Evolutionary conservation across 768 basidiomycete species (phyloP), one percentile per base, ranked within the genome.

Genomic region (Xerocomellus amylosporus): DNA sequence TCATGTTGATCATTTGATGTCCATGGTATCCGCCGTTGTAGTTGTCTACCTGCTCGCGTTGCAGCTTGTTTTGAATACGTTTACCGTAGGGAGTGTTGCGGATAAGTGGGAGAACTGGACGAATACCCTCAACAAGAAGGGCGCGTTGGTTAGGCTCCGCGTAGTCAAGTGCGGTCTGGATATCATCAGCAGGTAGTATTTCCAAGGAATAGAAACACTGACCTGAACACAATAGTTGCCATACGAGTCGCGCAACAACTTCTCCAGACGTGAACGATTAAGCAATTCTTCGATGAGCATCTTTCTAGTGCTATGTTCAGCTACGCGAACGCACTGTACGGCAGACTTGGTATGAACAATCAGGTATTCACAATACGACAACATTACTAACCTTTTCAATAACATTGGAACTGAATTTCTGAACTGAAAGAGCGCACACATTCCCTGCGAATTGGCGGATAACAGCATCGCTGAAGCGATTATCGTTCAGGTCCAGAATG

Each of bases 21-120:
- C 78, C 79, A 54, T 82, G 79, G 67, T 84, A 85, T 51, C 79
- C 78, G 37, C 71, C 67, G 44, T 79, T 78, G 56, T 78, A 86
- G 51, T 75, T 79, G 61, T 90, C 89, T 73, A 88, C 80, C 63
- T 92, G 90, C 74, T 96, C 94, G 54, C 96, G 91, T 73, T 97
- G 95, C 50, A 98, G 77, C 75, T 98, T 98, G 78, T 94, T 95
- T 73, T 98, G 96, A 66, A 99, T 99, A 41, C 97, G 87, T 78
- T 99, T 99, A 63, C 97, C 97, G 64, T 99, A 99, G 8, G 97
- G 97, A 10, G 97, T 99, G 75, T 99, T 99, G 66, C 97, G 90
- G 68, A 99, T 99, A 64, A 98, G 81, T 3, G 97, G 97, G 24
- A 99, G 81, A 56, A 98, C 93, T n/a, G 97, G 97, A 46, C 97